Evolutionary conservation across 805 yeast species (phyloP).

Genomic region (Ogataea thermomethanolica): DNA sequence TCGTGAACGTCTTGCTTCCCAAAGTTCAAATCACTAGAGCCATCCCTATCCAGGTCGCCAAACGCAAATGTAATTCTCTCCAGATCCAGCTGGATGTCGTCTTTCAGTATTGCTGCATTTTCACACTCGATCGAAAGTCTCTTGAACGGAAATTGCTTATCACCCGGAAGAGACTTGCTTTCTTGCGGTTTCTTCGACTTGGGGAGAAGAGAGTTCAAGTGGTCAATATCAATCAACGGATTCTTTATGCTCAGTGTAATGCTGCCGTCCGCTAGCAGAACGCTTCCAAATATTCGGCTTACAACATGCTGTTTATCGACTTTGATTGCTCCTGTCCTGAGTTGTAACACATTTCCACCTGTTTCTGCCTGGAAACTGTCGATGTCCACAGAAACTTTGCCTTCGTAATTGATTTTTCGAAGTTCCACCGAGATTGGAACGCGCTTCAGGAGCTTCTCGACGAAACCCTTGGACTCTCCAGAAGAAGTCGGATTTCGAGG

Average conservation of each 20-base stretch:
- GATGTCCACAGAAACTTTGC: not conserved
- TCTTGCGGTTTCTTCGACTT: not conserved
- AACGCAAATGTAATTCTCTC: constrained; percentile 13
- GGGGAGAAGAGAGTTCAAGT: not conserved
- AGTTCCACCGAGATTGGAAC: constrained; percentile 1
- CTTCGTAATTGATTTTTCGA: not conserved
- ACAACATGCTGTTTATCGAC: not conserved
- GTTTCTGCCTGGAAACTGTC: not conserved
- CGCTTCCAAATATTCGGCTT: not conserved
- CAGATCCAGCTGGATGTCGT: not conserved
- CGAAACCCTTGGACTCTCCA: too few relatives aligned
- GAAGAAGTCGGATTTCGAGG: too few relatives aligned
- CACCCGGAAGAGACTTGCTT: not conserved
- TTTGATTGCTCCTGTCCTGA: not conserved
- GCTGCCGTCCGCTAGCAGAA: not conserved
- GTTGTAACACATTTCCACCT: not conserved
- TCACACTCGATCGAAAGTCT: constrained; percentile 10
- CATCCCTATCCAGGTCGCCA: constrained; percentile 8
- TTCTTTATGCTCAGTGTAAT: not conserved
- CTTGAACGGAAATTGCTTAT: not conserved
- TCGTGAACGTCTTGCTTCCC: constrained; percentile 10
- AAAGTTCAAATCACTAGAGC: not conserved
- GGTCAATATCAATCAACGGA: constrained; percentile 3
- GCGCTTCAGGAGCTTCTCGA: not conserved
- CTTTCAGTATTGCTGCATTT: constrained; percentile 2